Base-by-base conservation (phyloP, 768 basidiomycete genomes). In the Tulasnella sp. region DNA sequence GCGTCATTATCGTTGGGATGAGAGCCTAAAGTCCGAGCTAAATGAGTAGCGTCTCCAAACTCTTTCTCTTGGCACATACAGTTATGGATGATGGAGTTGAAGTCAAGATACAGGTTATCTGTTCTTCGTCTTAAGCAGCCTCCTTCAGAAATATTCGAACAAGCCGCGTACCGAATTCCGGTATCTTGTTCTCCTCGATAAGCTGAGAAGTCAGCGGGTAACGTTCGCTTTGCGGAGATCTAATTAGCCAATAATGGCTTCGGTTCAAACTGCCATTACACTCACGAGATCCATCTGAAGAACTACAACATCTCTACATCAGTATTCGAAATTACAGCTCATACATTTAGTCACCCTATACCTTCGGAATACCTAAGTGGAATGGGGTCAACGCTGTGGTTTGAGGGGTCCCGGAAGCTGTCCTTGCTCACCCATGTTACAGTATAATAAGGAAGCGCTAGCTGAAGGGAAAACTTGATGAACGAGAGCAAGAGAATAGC, bases 131-230 rank as follows among this genome's bases (percentile, higher is more conserved):
- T 11, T 63, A 29, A 35, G n/a, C 35, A 1, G n/a, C 26, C 42
- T 17, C 5, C 41, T 52, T 47, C 16, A n/a, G 69, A 39, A 37
- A 29, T 36, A 59, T 22, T 40, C n/a, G 69, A 62, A 34, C 26
- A 62, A 1, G 79, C 85, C 22, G 52, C 52, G 74, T 74, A 91
- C 94, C 96, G 78, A 99, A 99, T 81, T 98, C 97, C 17, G 95
- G 96, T 74, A 99, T 98, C 84, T 95, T 94, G 83, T 98, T 97
- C 83, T 97, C 95, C 80, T 96, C 89, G 75, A 98, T 97, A 72
- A 98, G 85, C 80, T 98, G 97, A 19, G 96, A 98, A 17, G 95
- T 99, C 76, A 99, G 86, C 67, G 97, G 96, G 80, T 99, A 99
- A 74, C 97, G 89, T 83, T 98, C 97, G 74, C 94, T 96, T 78